Evolutionary conservation across 768 basidiomycete genomes (phyloP).

Genomic region (Suillus hirtellus): DNA sequence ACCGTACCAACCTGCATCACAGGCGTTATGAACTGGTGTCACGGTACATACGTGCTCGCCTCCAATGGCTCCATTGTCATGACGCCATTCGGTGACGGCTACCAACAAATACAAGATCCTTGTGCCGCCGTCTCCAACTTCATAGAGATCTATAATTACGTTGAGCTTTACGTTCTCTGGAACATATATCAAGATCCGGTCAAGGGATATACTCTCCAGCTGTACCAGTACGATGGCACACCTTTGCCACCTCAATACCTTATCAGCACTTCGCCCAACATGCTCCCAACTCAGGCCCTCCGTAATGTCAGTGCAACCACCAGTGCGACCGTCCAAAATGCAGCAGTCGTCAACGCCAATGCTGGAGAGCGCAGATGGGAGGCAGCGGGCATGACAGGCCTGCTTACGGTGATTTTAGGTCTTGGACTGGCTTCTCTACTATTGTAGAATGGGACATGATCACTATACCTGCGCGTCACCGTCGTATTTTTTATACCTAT

Average conservation of each 20-base stretch:
- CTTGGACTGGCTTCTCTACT: constrained; percentile 27
- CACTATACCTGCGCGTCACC: not conserved
- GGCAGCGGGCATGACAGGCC: constrained; percentile 14
- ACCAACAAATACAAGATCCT: constrained; percentile 92
- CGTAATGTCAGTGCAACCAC: constrained; percentile 49
- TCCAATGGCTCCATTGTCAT: constrained; percentile 81
- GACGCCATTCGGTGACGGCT: constrained; percentile 80
- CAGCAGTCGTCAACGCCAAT: constrained; percentile 19
- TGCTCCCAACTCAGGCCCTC: constrained; percentile 75
- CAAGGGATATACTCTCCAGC: constrained; percentile 66
- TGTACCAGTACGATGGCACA: constrained; percentile 78
- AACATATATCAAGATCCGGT: constrained; percentile 67
- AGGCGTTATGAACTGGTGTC: constrained; percentile 86
- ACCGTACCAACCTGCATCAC: constrained; percentile 86
- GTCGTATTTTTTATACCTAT: constrained; percentile 11
- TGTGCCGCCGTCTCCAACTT: constrained; percentile 89
- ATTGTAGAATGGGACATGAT: constrained; percentile 17
- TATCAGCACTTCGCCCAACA: constrained; percentile 72
- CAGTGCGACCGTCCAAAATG: constrained; percentile 9
- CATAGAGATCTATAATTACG: constrained; percentile 79
- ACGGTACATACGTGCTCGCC: constrained; percentile 71
- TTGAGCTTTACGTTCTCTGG: constrained; percentile 67
- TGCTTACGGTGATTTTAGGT: constrained; percentile 17
- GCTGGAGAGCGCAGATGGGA: constrained; percentile 29
- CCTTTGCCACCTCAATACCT: constrained; percentile 73